Evolutionary conservation across 768 basidiomycete species (phyloP), one percentile per base, ranked within the genome.

Genomic region (Lyophyllum semitale): DNA sequence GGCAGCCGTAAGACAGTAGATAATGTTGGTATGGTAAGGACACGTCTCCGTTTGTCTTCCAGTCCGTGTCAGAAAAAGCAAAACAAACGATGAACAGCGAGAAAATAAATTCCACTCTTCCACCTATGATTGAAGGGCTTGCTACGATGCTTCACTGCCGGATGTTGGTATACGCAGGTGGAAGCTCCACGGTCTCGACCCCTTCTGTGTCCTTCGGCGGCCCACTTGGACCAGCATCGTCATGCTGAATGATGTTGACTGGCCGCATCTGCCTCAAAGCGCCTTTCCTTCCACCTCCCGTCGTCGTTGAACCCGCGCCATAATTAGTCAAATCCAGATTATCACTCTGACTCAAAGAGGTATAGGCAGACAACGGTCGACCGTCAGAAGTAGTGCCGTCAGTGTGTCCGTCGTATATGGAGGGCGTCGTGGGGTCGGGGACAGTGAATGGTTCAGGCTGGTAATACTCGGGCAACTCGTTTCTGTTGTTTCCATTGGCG

Each of bases 181-280:
- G 91, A 46, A 93, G 77, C 69, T 93, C 91, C 43, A 93, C 83
- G 40, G 89, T 91, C 69, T 89, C 91, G 15, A 81, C 66, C 59
- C 84, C 81, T 17, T 69, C 72, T 15, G 65, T 69, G 41, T 66
- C 67, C 38, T 51, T 59, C 56, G 53, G 38, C 3, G 65, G 55
- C 32, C 67, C 69, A 53, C 78, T 79, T 5, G 84, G 80, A 1
- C 91, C 91, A 0, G 88, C 91, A 65, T 93, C 91, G 59, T 92
- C 89, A 62, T 93, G 91, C 70, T 93, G 91, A 42, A 93, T 80
- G 63, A 91, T 82, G 64, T 93, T 92, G 30, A 93, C 84, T 0
- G 89, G 79, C 43, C 90, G 75, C 72, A 91, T 72, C 58, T 71
- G 74, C 35, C 85, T 75, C 50, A 78, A 68, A 37, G 74, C 68